phyloP scores from a whole-genome alignment of 495 filamentous ascomycete species.

The Tuber borchii region DNA sequence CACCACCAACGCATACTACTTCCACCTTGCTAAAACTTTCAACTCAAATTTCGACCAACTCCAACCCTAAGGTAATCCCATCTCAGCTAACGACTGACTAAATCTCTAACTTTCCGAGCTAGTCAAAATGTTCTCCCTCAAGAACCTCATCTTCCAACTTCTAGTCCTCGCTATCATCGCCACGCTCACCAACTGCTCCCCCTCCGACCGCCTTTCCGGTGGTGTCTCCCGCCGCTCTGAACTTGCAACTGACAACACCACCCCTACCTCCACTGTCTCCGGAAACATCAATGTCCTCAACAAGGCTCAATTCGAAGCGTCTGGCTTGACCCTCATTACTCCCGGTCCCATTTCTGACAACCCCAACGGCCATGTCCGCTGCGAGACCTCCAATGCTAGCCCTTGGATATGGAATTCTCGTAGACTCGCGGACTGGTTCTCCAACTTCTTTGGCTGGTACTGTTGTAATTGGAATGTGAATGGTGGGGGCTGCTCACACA shows the following conservation, averaged over 20 bases:
- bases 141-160: neutral
- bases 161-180: neutral
- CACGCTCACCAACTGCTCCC: neutral
- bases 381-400: neutral
- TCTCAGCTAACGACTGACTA: neutral
- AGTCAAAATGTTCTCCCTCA: neutral
- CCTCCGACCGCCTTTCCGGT: neutral
- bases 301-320: neutral
- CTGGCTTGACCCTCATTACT: neutral
- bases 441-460: neutral
- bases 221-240: neutral
- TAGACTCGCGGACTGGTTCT: fast-evolving
- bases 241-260: neutral
- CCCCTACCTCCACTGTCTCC: neutral
- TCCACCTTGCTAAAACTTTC: neutral
- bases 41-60: neutral
- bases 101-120: neutral
- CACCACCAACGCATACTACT: neutral
- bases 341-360: neutral
- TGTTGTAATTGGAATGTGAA: neutral
- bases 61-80: neutral
- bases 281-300: neutral
- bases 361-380: neutral
- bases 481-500: neutral
- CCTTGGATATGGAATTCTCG: neutral